A percentile compares a stretch with the other conserved stretches of the same genome.
phyloP scores from a whole-genome alignment of 352 stramenopile genomes.

The Phytopythium ostracodes region DNA sequence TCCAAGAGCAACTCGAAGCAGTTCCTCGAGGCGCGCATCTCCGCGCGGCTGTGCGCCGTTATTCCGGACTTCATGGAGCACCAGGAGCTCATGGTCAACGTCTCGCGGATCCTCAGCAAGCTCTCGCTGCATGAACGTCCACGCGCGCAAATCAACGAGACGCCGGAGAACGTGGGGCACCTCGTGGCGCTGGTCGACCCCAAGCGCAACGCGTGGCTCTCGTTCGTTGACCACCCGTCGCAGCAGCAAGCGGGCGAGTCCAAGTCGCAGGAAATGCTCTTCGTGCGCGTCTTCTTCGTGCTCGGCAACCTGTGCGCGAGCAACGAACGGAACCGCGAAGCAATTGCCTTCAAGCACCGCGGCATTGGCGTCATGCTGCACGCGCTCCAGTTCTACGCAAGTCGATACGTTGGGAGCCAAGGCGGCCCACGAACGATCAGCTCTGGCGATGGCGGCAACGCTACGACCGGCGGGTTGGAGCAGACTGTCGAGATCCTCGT shows the following conservation, averaged over 20 bases:
- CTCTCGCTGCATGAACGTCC: slow-evolving; percentile 73
- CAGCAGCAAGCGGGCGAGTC: slow-evolving; percentile 30
- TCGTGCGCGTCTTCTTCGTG: slow-evolving; percentile 78
- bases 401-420: slow-evolving; percentile 20
- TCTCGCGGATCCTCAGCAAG: slow-evolving; percentile 77
- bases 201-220: slow-evolving; percentile 30
- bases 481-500: slow-evolving; percentile 65
- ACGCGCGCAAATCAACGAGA: slow-evolving; percentile 63
- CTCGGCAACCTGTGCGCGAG: slow-evolving; percentile 85
- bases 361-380: slow-evolving; percentile 36
- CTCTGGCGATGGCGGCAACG: neutral
- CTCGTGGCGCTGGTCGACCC: slow-evolving; percentile 47
- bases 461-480: slow-evolving; percentile 7
- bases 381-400: slow-evolving; percentile 38
- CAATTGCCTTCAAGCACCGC: slow-evolving; percentile 29
- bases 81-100: slow-evolving; percentile 72
- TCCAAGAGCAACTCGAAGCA: slow-evolving; percentile 64
- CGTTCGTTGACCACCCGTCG: slow-evolving; percentile 13
- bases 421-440: neutral
- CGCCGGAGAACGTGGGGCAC: slow-evolving; percentile 29
- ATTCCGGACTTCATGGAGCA: slow-evolving; percentile 42
- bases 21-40: slow-evolving; percentile 51
- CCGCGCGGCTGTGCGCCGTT: slow-evolving; percentile 42
- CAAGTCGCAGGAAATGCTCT: slow-evolving; percentile 46
- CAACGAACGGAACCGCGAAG: slow-evolving; percentile 70